phyloP scores from a whole-genome alignment of 768 basidiomycete species.

The Termitomyces sp. region DNA sequence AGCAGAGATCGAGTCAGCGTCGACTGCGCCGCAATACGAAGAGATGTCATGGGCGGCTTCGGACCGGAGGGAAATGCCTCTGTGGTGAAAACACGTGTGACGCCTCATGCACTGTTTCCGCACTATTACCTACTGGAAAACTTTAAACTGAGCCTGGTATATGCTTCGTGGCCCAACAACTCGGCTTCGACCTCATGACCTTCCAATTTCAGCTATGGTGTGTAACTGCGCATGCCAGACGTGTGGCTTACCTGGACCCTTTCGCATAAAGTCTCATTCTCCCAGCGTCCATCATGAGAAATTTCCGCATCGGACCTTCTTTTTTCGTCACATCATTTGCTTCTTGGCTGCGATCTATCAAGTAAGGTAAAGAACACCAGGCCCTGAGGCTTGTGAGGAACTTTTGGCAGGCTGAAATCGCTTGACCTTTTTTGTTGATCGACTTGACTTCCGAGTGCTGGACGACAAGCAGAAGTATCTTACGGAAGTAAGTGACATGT shows the following conservation, averaged over 20 bases:
- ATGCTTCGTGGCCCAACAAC: background rate
- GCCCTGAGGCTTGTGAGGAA: background rate
- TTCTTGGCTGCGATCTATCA: background rate
- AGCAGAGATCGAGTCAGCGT: no score
- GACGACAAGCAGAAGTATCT: background rate
- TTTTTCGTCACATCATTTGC: background rate
- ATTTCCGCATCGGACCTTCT: background rate
- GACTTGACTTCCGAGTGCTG: background rate
- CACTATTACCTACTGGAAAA: background rate
- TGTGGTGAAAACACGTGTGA: background rate
- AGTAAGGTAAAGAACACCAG: background rate
- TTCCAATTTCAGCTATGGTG: background rate
- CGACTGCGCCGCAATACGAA: background rate
- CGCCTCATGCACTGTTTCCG: background rate
- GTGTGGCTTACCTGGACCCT: background rate
- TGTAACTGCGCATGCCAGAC: background rate
- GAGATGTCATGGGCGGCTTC: background rate
- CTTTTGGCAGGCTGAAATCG: background rate
- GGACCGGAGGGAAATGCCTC: background rate
- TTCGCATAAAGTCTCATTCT: background rate
- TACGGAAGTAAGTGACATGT: background rate
- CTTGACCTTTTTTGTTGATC: background rate
- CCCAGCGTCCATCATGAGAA: background rate
- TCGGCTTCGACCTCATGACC: background rate
- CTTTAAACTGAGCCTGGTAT: background rate